Base-by-base conservation (phyloP, 2,329 filamentous ascomycete genomes). In the Monilinia aucupariae region DNA sequence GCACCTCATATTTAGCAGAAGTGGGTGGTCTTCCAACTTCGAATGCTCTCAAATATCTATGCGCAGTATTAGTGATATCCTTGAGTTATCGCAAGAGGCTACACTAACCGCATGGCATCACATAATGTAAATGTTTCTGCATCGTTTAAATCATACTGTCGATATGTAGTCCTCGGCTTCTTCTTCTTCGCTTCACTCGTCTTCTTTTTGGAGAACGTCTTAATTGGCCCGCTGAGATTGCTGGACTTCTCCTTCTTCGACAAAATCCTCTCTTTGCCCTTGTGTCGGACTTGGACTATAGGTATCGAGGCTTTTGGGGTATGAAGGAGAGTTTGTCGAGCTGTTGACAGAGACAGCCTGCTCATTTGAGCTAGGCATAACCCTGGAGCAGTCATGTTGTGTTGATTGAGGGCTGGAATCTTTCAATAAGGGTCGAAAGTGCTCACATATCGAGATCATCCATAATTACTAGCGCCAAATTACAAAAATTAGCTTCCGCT, bases 21-120 rank as follows among this genome's bases (percentile, higher is more conserved):
- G 82, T 81, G 3, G 90, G 88, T 55, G 87, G 83, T 60, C 85
- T 85, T 72, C 94, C 93, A 70, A 97, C 92, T 83, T 99, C 94
- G 72, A 89, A 87, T 54, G 94, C 93, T 72, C 91, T 90, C 68
- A 99, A 85, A 75, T 96, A 94, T 74, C 92, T 96, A 69, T 34
- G 64, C 34, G 49, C 59, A 9, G 12, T 9, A 62, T 60, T 5
- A 64, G 50, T 61, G 62, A 64, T 68, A 20, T 25, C 32, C 5
- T 47, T 45, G n/a, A 27, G 7, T 47, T 43, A 32, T 34, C n/a
- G n/a, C 54, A 25, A 34, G n/a, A n/a, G 20, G 64, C 43, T 37
- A 27, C 12, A 73, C 81, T 64, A 78, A 91, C 91, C 92, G 85
- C 85, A 99, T 94, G 20, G 94, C 96, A 79, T 99, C 94, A 69